These are phyloP conservation scores for Kodamaea suecica DNA, from an alignment of 1,139 yeast species.

Conservation along the genomic window DNA sequence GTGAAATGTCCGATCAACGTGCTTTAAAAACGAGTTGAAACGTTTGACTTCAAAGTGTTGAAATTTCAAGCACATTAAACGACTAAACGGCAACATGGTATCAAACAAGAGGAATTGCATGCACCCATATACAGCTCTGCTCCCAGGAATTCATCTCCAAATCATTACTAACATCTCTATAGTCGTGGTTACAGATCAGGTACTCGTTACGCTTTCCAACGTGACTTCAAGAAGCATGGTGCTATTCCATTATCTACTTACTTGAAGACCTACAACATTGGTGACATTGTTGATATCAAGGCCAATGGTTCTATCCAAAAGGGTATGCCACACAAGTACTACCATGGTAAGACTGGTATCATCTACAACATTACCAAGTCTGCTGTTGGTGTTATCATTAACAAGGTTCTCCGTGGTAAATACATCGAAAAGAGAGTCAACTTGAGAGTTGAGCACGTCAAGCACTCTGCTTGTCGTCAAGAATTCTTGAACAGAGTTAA, in stretches of 20 bases:
- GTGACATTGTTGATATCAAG: slow-evolving; percentile 98
- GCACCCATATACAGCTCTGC: no score
- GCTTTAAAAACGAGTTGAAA: no score
- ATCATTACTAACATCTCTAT: slow-evolving; percentile 21
- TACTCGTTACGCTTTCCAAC: slow-evolving; percentile 99
- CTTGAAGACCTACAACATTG: slow-evolving; percentile 97
- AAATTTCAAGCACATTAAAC: no score
- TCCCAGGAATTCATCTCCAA: no score
- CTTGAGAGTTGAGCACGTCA: slow-evolving; percentile 97
- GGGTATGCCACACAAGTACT: slow-evolving; percentile 99
- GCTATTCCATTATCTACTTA: slow-evolving; percentile 90
- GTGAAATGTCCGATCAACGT: no score
- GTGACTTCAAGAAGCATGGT: slow-evolving; percentile 99
- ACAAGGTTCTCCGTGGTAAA: slow-evolving; percentile 99
- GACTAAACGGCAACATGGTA: no score
- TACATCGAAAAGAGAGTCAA: slow-evolving; percentile 98
- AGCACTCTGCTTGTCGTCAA: slow-evolving; percentile 99
- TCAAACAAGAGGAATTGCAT: no score
- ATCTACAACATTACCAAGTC: slow-evolving; percentile 98
- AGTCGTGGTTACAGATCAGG: slow-evolving; percentile 99
- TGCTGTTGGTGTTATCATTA: slow-evolving; percentile 95
- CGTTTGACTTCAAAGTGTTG: no score
- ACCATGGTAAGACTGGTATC: slow-evolving; percentile 99
- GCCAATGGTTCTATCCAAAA: slow-evolving; percentile 99
- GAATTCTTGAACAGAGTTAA: slow-evolving; percentile 98